These are phyloP conservation scores for Jaltomata sinuosa DNA, from an alignment of 257 asterid species.

Conservation along the genomic window DNA sequence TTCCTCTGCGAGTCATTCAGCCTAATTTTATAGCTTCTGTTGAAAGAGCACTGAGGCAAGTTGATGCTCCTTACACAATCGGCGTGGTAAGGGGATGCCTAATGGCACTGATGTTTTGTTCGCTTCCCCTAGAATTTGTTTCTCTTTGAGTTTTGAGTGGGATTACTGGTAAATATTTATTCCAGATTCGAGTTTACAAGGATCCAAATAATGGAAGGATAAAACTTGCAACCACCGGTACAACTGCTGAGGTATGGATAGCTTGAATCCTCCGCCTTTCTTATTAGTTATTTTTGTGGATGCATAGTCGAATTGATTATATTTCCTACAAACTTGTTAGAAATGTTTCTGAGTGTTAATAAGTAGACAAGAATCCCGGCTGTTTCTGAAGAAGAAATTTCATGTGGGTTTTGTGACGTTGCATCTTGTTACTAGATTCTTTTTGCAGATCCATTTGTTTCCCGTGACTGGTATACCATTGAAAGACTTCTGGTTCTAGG, in stretches of 20 bases:
- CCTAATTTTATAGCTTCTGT: slow-evolving; percentile 77
- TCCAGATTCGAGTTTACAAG: slow-evolving; percentile 67
- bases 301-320: not conserved
- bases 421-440: not conserved
- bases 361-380: not conserved
- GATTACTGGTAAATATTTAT: slow-evolving; percentile 7
- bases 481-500: not conserved
- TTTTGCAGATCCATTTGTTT: not conserved
- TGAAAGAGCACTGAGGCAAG: slow-evolving; percentile 71
- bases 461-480: not conserved
- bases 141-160: slow-evolving; percentile 9
- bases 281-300: not conserved
- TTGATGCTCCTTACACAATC: slow-evolving; percentile 67
- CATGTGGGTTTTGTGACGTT: not conserved
- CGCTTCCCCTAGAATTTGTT: slow-evolving; percentile 4
- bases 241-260: slow-evolving; percentile 90
- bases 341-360: not conserved
- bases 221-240: slow-evolving; percentile 63
- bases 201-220: slow-evolving; percentile 42
- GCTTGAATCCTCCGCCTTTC: not conserved
- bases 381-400: not conserved
- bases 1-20: slow-evolving; percentile 80
- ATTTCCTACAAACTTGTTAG: not conserved
- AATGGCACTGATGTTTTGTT: not conserved
- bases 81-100: slow-evolving; percentile 65